phyloP scores from a whole-genome alignment of 2,329 filamentous ascomycete species.

The Fusarium irregulare region DNA sequence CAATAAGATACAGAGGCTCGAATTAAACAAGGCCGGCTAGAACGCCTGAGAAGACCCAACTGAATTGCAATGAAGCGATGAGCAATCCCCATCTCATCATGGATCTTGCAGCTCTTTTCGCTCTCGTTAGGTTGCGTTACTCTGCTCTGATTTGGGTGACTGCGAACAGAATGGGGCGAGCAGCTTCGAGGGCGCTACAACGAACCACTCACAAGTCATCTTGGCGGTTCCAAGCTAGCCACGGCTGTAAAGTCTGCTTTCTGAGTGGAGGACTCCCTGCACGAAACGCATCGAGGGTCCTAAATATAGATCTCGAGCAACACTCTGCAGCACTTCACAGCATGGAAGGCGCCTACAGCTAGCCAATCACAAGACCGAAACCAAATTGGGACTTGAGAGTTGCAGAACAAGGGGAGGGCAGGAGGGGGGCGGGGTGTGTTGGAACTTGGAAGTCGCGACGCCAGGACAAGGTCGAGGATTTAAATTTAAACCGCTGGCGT shows the following conservation, averaged over 20 bases:
- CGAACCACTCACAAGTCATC: conserved; percentile 38
- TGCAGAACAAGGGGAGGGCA: conserved; percentile 25
- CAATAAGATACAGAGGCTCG: conserved; percentile 18
- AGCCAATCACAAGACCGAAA: conserved; percentile 45
- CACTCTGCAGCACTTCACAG: conserved; percentile 38
- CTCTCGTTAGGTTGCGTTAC: neutral
- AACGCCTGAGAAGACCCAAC: conserved; percentile 16
- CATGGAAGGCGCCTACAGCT: conserved; percentile 47
- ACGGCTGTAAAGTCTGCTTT: conserved; percentile 27
- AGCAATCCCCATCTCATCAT: neutral
- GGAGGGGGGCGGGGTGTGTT: neutral
- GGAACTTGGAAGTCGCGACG: conserved; percentile 13
- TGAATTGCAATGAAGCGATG: conserved; percentile 6
- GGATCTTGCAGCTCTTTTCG: conserved; percentile 16
- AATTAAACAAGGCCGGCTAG: conserved; percentile 13
- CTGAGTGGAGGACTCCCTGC: conserved; percentile 41
- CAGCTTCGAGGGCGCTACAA: conserved; percentile 37
- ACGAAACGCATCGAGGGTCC: conserved; percentile 46
- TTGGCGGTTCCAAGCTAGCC: conserved; percentile 38
- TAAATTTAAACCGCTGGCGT: conserved; percentile 45
- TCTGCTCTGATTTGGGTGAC: conserved; percentile 15
- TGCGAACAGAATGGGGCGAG: conserved; percentile 21
- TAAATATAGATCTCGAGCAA: conserved; percentile 50
- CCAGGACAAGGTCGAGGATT: conserved; percentile 33
- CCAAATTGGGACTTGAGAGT: conserved; percentile 45